Evolutionary conservation across 108 stramenopile genomes (phyloP), one percentile per base, ranked within the genome.

Genomic region (Nitzschia putrida): DNA sequence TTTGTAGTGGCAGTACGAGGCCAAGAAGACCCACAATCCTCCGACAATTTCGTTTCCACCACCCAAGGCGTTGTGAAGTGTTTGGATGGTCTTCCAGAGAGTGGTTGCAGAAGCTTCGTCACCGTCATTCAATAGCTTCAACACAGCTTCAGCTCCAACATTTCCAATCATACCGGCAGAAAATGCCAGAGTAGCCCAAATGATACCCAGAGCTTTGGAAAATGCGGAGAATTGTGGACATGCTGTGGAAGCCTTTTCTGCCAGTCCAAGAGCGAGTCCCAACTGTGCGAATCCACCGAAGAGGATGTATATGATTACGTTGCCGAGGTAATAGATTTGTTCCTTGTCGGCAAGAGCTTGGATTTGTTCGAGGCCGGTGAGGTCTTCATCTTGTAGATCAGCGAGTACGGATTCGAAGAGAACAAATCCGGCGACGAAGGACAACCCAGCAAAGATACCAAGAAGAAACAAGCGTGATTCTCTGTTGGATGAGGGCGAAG

Each of bases 41-140:
- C 47, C 47, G n/a, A 49, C 47, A 6, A 49, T 49, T 6, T 49
- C 47, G 47, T 49, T 49, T 18, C 47, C 47, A 49, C 47, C 47
- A 18, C 47, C 47, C 47, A 49, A 49, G 18, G n/a, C 1, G 18
- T 49, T 49, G 47, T 49, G 47, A 6, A 49, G 47, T 49, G 47
- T 49, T 18, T 5, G 47, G 47, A 49, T 49, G 47, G 47, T 49
- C 2, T 2, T 49, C 47, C 47, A 49, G 18, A 49, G 47, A 18
- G 47, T 49, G 47, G 47, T 18, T 1, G 47, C 47, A 49, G 47
- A 2, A 3, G 47, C 47, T 49, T 16, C 47, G n/a, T 49, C 47
- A 3, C n/a, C 47, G 6, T 49, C 47, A 3, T 6, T 18, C 47
- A 49, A 18, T 4, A 49, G 18, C 14, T 49, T 5, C 4, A 49